These are phyloP conservation scores for Poronia punctata DNA, from an alignment of 495 filamentous ascomycete genomes.

Conservation along the genomic window DNA sequence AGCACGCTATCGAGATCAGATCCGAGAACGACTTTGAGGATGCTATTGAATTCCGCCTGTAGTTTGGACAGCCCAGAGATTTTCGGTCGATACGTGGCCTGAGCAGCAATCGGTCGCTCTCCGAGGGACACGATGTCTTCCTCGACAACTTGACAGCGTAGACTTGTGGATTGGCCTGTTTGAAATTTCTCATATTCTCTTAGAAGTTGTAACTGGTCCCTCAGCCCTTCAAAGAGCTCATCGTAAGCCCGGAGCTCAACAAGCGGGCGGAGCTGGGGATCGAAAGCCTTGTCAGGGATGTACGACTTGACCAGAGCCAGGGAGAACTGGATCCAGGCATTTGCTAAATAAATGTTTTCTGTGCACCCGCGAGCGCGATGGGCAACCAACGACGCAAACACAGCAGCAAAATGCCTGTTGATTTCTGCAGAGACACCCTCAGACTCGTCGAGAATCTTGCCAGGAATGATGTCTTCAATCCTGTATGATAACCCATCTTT, in stretches of 20 bases:
- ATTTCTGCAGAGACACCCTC: constrained; percentile 23
- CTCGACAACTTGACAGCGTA: constrained; percentile 53
- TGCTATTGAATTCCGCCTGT: constrained; percentile 73
- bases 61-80: constrained; percentile 60
- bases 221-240: constrained; percentile 47
- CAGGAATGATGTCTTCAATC: constrained; percentile 9
- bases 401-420: constrained; percentile 33
- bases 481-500: constrained; percentile 19
- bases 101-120: constrained; percentile 43
- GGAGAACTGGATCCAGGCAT: constrained; percentile 61
- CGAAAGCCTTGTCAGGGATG: constrained; percentile 76
- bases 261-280: constrained; percentile 73
- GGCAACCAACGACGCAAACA: constrained; percentile 28
- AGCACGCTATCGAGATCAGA: constrained; percentile 42
- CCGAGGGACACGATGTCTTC: constrained; percentile 57
- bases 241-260: constrained; percentile 62
- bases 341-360: constrained; percentile 27
- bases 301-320: constrained; percentile 66
- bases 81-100: constrained; percentile 60
- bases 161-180: constrained; percentile 57
- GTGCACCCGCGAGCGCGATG: constrained; percentile 9
- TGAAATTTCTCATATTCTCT: constrained; percentile 57
- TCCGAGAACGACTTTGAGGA: constrained; percentile 58
- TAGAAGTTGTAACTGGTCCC: constrained; percentile 52
- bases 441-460: constrained; percentile 6